Evolutionary conservation across 306 rosid species (phyloP), one percentile per base, ranked within the genome.

Genomic region (Castanospermum australe): DNA sequence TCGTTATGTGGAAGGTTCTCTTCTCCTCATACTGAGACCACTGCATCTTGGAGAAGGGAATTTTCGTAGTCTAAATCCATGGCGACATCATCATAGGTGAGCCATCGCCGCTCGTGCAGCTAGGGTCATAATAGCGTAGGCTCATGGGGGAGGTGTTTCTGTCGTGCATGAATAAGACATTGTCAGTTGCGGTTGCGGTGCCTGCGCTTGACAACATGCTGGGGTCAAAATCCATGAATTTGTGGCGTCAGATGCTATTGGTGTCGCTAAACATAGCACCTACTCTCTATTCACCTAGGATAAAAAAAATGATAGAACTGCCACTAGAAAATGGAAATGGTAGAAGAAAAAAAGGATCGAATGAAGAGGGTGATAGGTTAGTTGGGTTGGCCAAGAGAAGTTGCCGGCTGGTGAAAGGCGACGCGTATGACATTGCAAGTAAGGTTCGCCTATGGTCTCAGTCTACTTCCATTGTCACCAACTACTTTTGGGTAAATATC

Each of bases 51-150:
- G 28, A 1, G 17, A 60, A 71, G 4, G 63, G 74, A 7, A 66
- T 63, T 3, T 69, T 61, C 7, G 83, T 12, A 1, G 42, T 55
- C 62, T 82, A 82, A 50, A 79, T 86, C 89, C 89, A 86, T 0
- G 89, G 89, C 0, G 89, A 86, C 89, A 86, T 86, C 13, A 69
- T 71, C 80, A 86, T 86, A 5, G 87, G 89, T 9, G 89, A 86
- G 20, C 82, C 84, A 82, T 86, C 89, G 22, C 86, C 82, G 74
- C 90, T 89, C 67, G 73, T 22, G 2, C 88, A 69, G 74, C 61
- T 64, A 0, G 79, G 57, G 11, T 84, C 88, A 45, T 39, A 80
- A 38, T 70, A 12, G 1, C 41, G 42, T 0, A 71, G 51, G 48
- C 57, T 38, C 4, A 18, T 14, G 36, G 67, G 13, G 4, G 91